Percentiles rank a stretch among this genome's conserved stretches.
Evolutionary conservation across 2,329 filamentous ascomycete species (phyloP).

Genomic region (Diaporthe ilicicola): DNA sequence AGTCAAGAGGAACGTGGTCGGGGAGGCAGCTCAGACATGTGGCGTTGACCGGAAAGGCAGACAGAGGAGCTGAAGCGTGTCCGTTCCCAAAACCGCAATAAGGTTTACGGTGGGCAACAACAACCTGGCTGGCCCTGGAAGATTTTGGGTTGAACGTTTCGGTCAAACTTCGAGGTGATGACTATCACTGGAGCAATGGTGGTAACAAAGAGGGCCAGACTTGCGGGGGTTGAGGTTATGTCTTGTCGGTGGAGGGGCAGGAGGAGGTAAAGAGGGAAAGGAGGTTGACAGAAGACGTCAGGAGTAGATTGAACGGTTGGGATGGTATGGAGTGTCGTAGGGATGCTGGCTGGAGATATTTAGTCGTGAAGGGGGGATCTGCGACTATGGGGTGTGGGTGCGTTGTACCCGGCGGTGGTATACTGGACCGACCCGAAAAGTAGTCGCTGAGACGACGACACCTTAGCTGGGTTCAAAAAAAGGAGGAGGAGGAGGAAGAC

Average conservation of each 20-base stretch:
- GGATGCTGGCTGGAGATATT: slow-evolving; percentile 18
- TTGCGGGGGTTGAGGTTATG: not conserved
- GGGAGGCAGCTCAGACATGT: slow-evolving; percentile 11
- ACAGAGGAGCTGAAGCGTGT: not conserved
- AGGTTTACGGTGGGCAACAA: slow-evolving; percentile 5
- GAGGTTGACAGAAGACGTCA: slow-evolving; percentile 6
- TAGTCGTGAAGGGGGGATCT: slow-evolving; percentile 22
- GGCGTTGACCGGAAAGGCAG: slow-evolving; percentile 18
- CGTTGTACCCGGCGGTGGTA: not conserved
- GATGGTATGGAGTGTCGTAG: slow-evolving; percentile 14
- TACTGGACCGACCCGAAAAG: not conserved
- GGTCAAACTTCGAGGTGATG: slow-evolving; percentile 11
- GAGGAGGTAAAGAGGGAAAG: not conserved
- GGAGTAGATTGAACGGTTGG: slow-evolving; percentile 23
- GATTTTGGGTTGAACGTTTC: not conserved
- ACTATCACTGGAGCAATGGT: not conserved
- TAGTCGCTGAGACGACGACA: not conserved
- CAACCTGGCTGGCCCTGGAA: slow-evolving; percentile 6
- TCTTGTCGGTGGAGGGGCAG: slow-evolving; percentile 19
- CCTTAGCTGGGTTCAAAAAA: not conserved
- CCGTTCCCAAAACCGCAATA: slow-evolving; percentile 5
- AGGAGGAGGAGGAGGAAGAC: not conserved
- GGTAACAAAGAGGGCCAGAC: not conserved
- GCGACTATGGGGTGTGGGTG: slow-evolving; percentile 5
- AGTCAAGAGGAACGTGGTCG: slow-evolving; percentile 6